Evolutionary conservation across 2,329 filamentous ascomycete genomes (phyloP).

Genomic region (Bretziella fagacearum): DNA sequence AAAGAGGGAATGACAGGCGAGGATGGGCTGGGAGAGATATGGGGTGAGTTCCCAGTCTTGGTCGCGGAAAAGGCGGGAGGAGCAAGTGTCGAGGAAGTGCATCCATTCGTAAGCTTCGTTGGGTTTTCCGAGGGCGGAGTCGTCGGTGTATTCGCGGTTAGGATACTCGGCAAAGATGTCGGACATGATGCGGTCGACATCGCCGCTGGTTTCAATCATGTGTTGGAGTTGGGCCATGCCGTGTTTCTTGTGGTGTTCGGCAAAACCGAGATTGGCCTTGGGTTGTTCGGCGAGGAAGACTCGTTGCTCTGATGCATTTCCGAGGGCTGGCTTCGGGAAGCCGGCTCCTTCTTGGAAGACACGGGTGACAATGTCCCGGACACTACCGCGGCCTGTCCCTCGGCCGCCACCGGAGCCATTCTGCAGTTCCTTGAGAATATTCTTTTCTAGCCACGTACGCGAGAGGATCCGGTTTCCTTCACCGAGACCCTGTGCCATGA

Average conservation of each 20-base stretch:
- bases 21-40: conserved; percentile 70
- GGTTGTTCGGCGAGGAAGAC: conserved; percentile 34
- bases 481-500: conserved; percentile 33
- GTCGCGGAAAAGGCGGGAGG: conserved; percentile 57
- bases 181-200: conserved; percentile 59
- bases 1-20: conserved; percentile 86
- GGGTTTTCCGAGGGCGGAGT: conserved; percentile 78
- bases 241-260: conserved; percentile 54
- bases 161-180: conserved; percentile 82
- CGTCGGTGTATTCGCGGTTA: conserved; percentile 78
- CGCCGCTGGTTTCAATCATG: conserved; percentile 64
- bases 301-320: conserved; percentile 17
- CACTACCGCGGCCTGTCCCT: conserved; percentile 53
- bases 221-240: conserved; percentile 55
- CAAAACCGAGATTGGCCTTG: conserved; percentile 47
- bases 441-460: conserved; percentile 57
- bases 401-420: conserved; percentile 56
- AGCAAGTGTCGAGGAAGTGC: conserved; percentile 75
- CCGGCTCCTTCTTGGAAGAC: conserved; percentile 66
- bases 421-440: conserved; percentile 49
- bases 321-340: conserved; percentile 44
- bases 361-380: conserved; percentile 59
- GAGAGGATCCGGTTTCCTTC: conserved; percentile 36
- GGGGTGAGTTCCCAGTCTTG: conserved; percentile 87
- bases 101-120: conserved; percentile 85